Base-by-base conservation (phyloP, 768 basidiomycete genomes). In the Boletus huronensis region DNA sequence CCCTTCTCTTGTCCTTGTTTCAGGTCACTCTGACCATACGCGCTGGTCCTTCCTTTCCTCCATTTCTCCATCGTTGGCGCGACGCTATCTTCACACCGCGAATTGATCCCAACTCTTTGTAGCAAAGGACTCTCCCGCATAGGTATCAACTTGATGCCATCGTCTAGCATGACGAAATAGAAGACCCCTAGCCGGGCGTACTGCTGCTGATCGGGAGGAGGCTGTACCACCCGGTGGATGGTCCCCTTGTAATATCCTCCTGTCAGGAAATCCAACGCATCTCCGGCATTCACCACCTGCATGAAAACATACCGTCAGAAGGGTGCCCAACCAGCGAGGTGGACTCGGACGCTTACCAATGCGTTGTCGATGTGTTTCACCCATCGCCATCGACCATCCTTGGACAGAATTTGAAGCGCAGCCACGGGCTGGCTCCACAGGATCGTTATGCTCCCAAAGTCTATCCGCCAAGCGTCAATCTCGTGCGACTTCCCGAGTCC, bases 341-440 rank as follows among this genome's bases (percentile, higher is more conserved):
- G 23, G 19, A 21, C 5, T 21, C 2, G 35, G 7, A 28, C 0
- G 44, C 72, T 42, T 54, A 83, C 82, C 26, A 85, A 66, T 0
- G 82, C 82, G 53, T 83, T 81, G 6, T 82, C 79, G 9, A 83
- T 72, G 55, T 85, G 82, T 52, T 72, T 78, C 19, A 84, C 75
- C 80, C 82, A 83, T 34, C 74, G 75, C 82, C 84, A 85, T 36
- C 65, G 70, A 0, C 78, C 79, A 31, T 82, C 81, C 3, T 60
- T 74, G 0, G 75, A 74, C 8, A 83, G 67, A 38, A 87, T 83
- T 45, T 85, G 83, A 9, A 85, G 72, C 0, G 75, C 83, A 5
- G 79, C 74, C 3, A 84, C 75, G 3, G 84, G 83, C 57, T 87
- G 84, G 44, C 80, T 81, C 74, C 79, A 85, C 3, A 87, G 66